Percentiles rank a stretch among this genome's conserved stretches.
Conservation (phyloP, 345 rosid species). For the rapeseed (Brassica napus) region Da-Ae NC_063447.1:61887501-61888000, state of each 20-base stretch:
- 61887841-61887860: constrained; percentile 10
- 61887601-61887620: neutral
- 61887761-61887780: neutral
- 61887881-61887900: neutral
- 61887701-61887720: too few relatives aligned
- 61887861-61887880: constrained; percentile 36
- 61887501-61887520: too few relatives aligned
- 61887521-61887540: neutral
- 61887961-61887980: constrained; percentile 12
- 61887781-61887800: neutral
- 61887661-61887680: neutral
- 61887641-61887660: too few relatives aligned
- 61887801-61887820: constrained; percentile 8
- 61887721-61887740: neutral
- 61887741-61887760: neutral
- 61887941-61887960: neutral
- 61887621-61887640: neutral
- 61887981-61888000: constrained; percentile 32
- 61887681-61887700: too few relatives aligned
- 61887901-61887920: too few relatives aligned
- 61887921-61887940: neutral
- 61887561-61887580: too few relatives aligned
- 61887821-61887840: neutral
- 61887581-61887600: neutral
- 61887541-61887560: neutral